A percentile compares a stretch with the other conserved stretches of the same genome.
These are phyloP conservation scores for Talaromyces amestolkiae DNA, from an alignment of 2,329 filamentous ascomycete genomes.

Conservation along the genomic window DNA sequence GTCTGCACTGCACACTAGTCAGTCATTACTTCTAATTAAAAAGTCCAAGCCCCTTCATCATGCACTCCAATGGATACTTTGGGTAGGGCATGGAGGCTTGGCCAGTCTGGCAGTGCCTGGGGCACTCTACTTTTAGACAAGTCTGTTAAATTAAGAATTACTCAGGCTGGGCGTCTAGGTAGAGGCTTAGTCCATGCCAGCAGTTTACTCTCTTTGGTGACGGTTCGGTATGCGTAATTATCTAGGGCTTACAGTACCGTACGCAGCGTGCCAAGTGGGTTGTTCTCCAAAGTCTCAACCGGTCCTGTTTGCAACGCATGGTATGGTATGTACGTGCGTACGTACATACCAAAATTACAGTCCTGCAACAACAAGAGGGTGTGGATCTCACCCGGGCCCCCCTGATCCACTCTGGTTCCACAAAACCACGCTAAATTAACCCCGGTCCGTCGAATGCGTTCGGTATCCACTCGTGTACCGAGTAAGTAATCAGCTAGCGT, in stretches of 20 bases:
- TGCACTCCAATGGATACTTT: conserved; percentile 6
- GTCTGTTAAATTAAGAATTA: not conserved
- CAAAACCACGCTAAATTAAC: conserved; percentile 6
- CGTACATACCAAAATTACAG: not conserved
- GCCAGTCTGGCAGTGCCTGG: conserved; percentile 9
- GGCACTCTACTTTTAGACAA: conserved; percentile 4
- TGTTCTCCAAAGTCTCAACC: not conserved
- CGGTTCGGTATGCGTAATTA: not conserved
- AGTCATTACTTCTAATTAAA: not conserved
- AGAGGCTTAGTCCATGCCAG: not conserved
- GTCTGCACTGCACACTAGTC: conserved; percentile 1
- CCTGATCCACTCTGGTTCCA: not conserved
- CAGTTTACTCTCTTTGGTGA: not conserved
- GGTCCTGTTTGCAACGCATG: not conserved
- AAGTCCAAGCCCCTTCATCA: conserved; percentile 7
- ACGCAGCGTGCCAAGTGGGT: not conserved
- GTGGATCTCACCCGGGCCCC: not conserved
- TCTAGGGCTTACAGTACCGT: conserved; percentile 9
- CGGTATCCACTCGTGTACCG: not conserved
- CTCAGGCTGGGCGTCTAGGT: not conserved
- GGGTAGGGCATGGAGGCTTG: conserved; percentile 4
- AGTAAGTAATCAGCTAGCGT: not conserved
- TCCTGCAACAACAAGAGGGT: not conserved
- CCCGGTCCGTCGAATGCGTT: not conserved
- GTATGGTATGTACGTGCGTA: no score